A percentile compares a stretch with the other conserved stretches of the same genome.
Evolutionary conservation across 2,329 filamentous ascomycete genomes (phyloP).

Genomic region (Arthrobotrys conoides): DNA sequence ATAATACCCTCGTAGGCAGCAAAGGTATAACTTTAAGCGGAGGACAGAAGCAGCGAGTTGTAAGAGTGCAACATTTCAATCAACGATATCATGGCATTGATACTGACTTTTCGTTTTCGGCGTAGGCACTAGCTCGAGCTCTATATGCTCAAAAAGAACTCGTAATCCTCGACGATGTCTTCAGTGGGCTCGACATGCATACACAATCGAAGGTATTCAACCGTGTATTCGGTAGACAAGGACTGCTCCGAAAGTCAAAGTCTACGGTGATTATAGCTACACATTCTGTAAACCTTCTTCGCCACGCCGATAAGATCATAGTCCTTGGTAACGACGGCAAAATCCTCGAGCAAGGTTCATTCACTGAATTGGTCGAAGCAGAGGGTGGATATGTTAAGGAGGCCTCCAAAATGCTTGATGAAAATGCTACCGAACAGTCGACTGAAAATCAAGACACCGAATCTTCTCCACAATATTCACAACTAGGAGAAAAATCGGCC

Average conservation of each 20-base stretch:
- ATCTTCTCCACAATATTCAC: not conserved
- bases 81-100: not conserved
- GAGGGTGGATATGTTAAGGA: constrained; percentile 65
- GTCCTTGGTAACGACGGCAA: constrained; percentile 66
- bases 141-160: constrained; percentile 66
- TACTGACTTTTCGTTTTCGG: not conserved
- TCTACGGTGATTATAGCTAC: constrained; percentile 68
- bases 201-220: constrained; percentile 67
- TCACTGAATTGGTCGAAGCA: constrained; percentile 65
- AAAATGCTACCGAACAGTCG: not conserved
- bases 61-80: constrained; percentile 13
- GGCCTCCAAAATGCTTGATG: constrained; percentile 25
- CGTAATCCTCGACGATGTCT: constrained; percentile 67
- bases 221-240: constrained; percentile 65
- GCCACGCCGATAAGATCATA: constrained; percentile 68
- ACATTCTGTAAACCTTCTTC: constrained; percentile 67
- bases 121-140: constrained; percentile 67
- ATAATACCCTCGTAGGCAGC: constrained; percentile 68
- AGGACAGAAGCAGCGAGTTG: constrained; percentile 69
- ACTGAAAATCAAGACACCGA: constrained; percentile 21
- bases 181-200: constrained; percentile 67
- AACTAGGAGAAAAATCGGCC: not conserved
- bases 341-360: constrained; percentile 68
- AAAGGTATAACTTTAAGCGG: constrained; percentile 70
- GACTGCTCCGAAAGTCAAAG: constrained; percentile 64